Evolutionary conservation across 495 filamentous ascomycete species (phyloP).

Genomic region (Emericellopsis terricola): DNA sequence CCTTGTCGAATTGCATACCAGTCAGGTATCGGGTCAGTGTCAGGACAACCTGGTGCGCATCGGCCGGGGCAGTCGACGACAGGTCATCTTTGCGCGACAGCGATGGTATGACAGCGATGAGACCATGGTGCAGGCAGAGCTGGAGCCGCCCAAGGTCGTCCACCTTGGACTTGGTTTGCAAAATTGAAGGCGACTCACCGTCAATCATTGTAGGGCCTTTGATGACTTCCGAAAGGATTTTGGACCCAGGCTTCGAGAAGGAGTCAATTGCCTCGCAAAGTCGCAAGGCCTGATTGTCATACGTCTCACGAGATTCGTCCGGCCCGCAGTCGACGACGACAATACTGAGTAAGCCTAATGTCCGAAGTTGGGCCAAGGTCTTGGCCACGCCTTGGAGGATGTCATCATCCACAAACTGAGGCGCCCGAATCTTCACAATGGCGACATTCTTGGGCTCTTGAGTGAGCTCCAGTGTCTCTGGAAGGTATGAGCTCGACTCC

Average conservation of each 20-base stretch:
- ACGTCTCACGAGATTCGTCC: slow-evolving; percentile 16
- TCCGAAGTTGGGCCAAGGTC: slow-evolving; percentile 65
- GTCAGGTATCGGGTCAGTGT: slow-evolving; percentile 58
- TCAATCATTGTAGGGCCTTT: slow-evolving; percentile 21
- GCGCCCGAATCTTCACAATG: slow-evolving; percentile 64
- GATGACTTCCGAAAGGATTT: slow-evolving; percentile 43
- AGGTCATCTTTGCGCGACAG: slow-evolving; percentile 46
- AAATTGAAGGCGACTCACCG: slow-evolving; percentile 2
- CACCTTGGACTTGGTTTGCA: slow-evolving; percentile 16
- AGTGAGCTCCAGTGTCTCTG: too few relatives aligned
- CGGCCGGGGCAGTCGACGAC: slow-evolving; percentile 33
- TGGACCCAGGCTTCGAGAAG: slow-evolving; percentile 43
- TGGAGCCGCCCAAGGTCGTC: slow-evolving; percentile 39
- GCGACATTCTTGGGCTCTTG: slow-evolving; percentile 40
- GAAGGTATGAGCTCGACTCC: too few relatives aligned
- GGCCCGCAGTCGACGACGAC: slow-evolving; percentile 59
- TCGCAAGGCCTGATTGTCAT: slow-evolving; percentile 51
- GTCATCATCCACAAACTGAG: slow-evolving; percentile 46
- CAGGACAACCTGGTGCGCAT: slow-evolving; percentile 49
- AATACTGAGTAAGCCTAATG: slow-evolving; percentile 63
- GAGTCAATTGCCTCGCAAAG: slow-evolving; percentile 54
- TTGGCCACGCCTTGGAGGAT: slow-evolving; percentile 59
- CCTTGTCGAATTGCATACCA: slow-evolving; percentile 26
- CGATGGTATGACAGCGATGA: slow-evolving; percentile 61
- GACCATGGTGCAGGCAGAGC: slow-evolving; percentile 49